Conservation (phyloP, 129 eudicot species). For the Sambucus nigra region DNA sequence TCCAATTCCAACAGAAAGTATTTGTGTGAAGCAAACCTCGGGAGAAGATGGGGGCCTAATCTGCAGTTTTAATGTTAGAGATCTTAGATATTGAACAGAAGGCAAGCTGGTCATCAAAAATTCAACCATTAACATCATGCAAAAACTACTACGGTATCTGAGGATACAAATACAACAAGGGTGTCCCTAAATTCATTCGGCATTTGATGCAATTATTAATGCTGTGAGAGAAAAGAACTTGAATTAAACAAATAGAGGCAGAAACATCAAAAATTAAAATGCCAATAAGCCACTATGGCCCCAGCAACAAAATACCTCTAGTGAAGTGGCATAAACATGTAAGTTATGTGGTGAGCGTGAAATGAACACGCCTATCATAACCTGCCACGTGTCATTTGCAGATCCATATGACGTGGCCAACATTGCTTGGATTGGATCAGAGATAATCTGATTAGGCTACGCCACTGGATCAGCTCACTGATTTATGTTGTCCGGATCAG, state of each 20-base stretch:
- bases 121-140: background rate
- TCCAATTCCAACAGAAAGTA: slow-evolving; percentile 94
- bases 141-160: background rate
- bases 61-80: slow-evolving; percentile 32
- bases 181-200: background rate
- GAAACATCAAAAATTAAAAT: background rate
- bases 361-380: too few relatives aligned
- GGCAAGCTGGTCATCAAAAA: background rate
- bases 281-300: background rate
- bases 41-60: slow-evolving; percentile 60
- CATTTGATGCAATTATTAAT: background rate
- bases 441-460: too few relatives aligned
- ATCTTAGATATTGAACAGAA: slow-evolving; percentile 5
- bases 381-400: too few relatives aligned
- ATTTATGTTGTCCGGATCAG: too few relatives aligned
- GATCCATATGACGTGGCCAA: too few relatives aligned
- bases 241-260: background rate
- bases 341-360: too few relatives aligned
- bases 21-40: slow-evolving; percentile 62
- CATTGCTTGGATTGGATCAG: too few relatives aligned
- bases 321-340: too few relatives aligned
- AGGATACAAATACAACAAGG: background rate
- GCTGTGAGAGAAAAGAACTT: background rate
- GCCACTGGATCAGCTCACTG: too few relatives aligned
- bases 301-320: background rate